Evolutionary conservation across 2,329 filamentous ascomycete species (phyloP).

Genomic region (Coniochaeta sp.): DNA sequence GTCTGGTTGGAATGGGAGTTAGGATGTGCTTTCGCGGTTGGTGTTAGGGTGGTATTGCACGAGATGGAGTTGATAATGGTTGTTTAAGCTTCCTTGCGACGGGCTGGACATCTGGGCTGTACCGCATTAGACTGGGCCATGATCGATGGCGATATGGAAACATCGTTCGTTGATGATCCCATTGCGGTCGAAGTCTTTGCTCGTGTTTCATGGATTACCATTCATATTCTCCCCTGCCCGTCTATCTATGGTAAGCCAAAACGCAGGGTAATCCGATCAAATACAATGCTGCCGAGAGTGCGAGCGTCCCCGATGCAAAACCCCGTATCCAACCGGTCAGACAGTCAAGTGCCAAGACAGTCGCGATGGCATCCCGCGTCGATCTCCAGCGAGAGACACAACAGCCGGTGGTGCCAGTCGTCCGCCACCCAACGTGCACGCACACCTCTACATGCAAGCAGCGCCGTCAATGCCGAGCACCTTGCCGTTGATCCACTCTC

Average conservation of each 20-base stretch:
- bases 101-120: background rate
- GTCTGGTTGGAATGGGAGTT: too few species aligned
- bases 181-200: background rate
- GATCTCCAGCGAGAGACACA: background rate
- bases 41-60: background rate
- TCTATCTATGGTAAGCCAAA: background rate
- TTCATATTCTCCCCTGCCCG: background rate
- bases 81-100: background rate
- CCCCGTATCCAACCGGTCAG: background rate
- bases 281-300: background rate
- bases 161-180: background rate
- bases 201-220: background rate
- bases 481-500: constrained; percentile 39
- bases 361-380: background rate
- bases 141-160: background rate
- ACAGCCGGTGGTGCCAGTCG: background rate
- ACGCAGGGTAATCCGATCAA: background rate
- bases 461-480: constrained; percentile 26
- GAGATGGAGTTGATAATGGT: background rate
- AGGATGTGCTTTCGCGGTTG: background rate
- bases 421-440: background rate
- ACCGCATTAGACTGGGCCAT: background rate
- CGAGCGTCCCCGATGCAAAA: background rate
- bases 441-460: constrained; percentile 8
- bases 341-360: background rate